phyloP scores from a whole-genome alignment of 2,329 filamentous ascomycete genomes.

The Venturia oleaginea region DNA sequence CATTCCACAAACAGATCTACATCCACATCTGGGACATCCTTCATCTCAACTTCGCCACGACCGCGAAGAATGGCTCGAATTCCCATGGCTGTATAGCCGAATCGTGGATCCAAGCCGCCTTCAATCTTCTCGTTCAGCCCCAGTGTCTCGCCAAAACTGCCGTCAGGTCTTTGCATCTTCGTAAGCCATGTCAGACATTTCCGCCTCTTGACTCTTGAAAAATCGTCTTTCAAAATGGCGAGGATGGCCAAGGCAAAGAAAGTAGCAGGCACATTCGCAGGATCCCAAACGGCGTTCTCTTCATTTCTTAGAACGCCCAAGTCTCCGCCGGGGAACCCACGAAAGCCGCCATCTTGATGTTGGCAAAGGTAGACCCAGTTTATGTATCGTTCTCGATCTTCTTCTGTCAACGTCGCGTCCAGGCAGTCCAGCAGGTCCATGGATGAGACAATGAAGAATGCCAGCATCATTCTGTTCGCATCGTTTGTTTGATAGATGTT shows the following conservation, averaged over 20 bases:
- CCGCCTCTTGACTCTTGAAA: conserved; percentile 53
- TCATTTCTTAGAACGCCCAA: conserved; percentile 40
- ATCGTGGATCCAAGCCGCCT: conserved; percentile 76
- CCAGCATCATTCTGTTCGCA: conserved; percentile 80
- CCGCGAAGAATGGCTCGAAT: conserved; percentile 76
- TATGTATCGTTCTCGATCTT: conserved; percentile 48
- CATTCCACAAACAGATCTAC: conserved; percentile 60
- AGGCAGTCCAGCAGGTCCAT: conserved; percentile 69
- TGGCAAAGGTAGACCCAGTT: conserved; percentile 82
- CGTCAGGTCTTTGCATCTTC: conserved; percentile 68
- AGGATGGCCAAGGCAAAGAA: conserved; percentile 78
- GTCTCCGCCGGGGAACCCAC: conserved; percentile 66
- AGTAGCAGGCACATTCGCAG: conserved; percentile 78
- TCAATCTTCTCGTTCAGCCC: conserved; percentile 52
- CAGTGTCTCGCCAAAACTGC: conserved; percentile 82
- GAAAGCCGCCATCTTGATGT: conserved; percentile 79
- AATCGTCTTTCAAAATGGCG: conserved; percentile 53
- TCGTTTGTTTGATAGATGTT: conserved; percentile 79
- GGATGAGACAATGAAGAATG: conserved; percentile 79
- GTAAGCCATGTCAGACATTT: conserved; percentile 66
- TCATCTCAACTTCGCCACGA: conserved; percentile 42
- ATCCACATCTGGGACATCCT: conserved; percentile 62
- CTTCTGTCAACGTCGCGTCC: conserved; percentile 40
- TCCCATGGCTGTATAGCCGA: conserved; percentile 75
- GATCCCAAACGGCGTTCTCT: conserved; percentile 52